Percentiles rank a stretch among this genome's conserved stretches.
These are phyloP conservation scores for Trypanosoma mega DNA, from an alignment of 208 protist species.

Conservation along the genomic window DNA sequence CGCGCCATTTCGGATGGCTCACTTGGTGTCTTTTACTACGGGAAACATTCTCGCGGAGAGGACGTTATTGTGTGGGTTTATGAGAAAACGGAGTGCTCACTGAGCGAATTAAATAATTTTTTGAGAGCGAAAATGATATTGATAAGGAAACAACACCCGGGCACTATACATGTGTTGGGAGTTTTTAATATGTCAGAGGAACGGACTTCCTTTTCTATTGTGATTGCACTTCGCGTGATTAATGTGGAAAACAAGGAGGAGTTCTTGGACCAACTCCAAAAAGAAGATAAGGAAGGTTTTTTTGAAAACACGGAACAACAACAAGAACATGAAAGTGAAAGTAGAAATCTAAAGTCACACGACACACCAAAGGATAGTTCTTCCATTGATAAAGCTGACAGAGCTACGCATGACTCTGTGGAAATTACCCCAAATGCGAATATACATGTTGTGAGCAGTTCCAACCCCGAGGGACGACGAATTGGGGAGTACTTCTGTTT, in stretches of 20 bases:
- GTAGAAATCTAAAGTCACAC: too few relatives aligned
- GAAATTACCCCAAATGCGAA: neutral
- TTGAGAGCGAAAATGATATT: neutral
- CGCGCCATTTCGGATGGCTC: neutral
- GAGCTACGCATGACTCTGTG: too few relatives aligned
- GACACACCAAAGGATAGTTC: too few relatives aligned
- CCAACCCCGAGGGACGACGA: too few relatives aligned
- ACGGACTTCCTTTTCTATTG: neutral
- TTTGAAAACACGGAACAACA: neutral
- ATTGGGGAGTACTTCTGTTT: constrained; percentile 17
- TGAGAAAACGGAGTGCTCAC: too few relatives aligned
- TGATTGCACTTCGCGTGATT: neutral
- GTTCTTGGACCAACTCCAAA: neutral
- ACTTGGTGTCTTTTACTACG: neutral
- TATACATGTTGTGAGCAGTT: neutral
- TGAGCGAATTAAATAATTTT: too few relatives aligned
- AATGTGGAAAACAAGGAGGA: neutral
- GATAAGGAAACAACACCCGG: neutral
- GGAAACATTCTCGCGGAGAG: neutral
- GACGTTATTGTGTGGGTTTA: neutral
- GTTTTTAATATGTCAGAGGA: neutral
- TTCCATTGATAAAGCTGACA: too few relatives aligned
- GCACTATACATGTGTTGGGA: neutral
- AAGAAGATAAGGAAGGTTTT: neutral
- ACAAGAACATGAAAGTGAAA: neutral